These are phyloP conservation scores for Elsinoe perseae DNA, from an alignment of 2,329 filamentous ascomycete genomes.

Conservation along the genomic window DNA sequence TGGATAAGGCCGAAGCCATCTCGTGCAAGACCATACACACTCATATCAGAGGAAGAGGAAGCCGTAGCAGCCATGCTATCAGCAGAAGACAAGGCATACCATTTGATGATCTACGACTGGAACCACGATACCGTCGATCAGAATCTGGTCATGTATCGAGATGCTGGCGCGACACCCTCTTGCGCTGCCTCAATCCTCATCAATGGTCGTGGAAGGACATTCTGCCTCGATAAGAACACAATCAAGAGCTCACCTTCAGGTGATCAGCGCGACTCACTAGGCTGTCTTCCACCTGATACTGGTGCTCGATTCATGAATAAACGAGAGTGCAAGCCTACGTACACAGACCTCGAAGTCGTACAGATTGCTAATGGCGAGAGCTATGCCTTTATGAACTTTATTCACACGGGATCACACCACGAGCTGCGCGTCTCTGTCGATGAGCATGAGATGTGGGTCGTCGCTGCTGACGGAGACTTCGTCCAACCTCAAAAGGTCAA, in stretches of 20 bases:
- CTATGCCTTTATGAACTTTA: conserved; percentile 20
- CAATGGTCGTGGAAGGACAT: conserved; percentile 17
- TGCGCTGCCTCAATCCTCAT: conserved; percentile 20
- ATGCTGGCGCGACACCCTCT: conserved; percentile 18
- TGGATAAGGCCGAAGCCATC: conserved; percentile 20
- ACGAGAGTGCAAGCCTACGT: conserved; percentile 19
- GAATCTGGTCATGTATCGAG: conserved; percentile 17
- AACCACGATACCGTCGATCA: conserved; percentile 16
- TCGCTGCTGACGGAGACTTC: conserved; percentile 22
- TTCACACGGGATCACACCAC: conserved; percentile 20
- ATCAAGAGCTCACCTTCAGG: conserved; percentile 14
- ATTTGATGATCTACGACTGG: conserved; percentile 20
- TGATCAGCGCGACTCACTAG: conserved; percentile 15
- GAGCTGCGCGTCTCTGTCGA: conserved; percentile 21
- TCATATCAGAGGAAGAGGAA: conserved; percentile 15
- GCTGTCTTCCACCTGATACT: conserved; percentile 17
- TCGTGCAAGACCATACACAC: conserved; percentile 18
- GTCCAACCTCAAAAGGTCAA: conserved; percentile 20
- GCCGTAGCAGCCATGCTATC: conserved; percentile 17
- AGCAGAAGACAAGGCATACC: conserved; percentile 17
- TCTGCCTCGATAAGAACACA: conserved; percentile 10
- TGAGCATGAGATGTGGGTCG: conserved; percentile 20
- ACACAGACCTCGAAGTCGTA: conserved; percentile 20
- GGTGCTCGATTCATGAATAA: conserved; percentile 19
- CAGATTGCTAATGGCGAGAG: conserved; percentile 18